These are phyloP conservation scores for Sparassis latifolia DNA, from an alignment of 1,284 basidiomycete genomes.

Conservation along the genomic window DNA sequence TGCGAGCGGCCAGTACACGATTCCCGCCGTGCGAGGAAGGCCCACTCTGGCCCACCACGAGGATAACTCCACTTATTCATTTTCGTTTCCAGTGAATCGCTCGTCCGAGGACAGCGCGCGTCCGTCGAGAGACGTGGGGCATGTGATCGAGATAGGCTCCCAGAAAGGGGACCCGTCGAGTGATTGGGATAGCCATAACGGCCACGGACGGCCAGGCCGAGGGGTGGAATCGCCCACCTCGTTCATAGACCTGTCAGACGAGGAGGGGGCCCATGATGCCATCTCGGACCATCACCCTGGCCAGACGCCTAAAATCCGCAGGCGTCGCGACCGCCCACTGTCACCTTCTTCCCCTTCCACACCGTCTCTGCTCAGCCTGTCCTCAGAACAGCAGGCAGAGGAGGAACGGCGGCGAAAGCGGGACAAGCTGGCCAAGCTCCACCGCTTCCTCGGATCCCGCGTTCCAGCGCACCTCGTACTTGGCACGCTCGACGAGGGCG, in stretches of 20 bases:
- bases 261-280: slow-evolving; percentile 31
- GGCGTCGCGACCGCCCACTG: slow-evolving; percentile 7
- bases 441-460: slow-evolving; percentile 73
- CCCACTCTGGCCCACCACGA: slow-evolving; percentile 41
- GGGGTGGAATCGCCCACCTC: slow-evolving; percentile 37
- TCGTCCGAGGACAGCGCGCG: slow-evolving; percentile 4
- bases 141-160: slow-evolving; percentile 21
- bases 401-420: slow-evolving; percentile 60
- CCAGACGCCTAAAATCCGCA: slow-evolving; percentile 25
- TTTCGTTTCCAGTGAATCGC: slow-evolving; percentile 21
- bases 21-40: slow-evolving; percentile 37
- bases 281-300: slow-evolving; percentile 19
- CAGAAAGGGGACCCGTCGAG: slow-evolving; percentile 16
- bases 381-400: slow-evolving; percentile 47
- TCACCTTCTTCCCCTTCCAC: slow-evolving; percentile 25
- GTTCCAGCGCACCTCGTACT: slow-evolving; percentile 66
- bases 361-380: slow-evolving; percentile 41
- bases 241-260: slow-evolving; percentile 66
- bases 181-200: slow-evolving; percentile 12
- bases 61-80: slow-evolving; percentile 9
- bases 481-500: slow-evolving; percentile 35
- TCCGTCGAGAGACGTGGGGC: slow-evolving; percentile 4
- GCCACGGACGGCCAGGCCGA: slow-evolving; percentile 4
- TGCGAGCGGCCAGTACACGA: slow-evolving; percentile 20
- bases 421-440: slow-evolving; percentile 69